Evolutionary conservation across 2,329 filamentous ascomycete genomes (phyloP), one percentile per base, ranked within the genome.

Genomic region (Pseudocercospora pini-densiflorae): DNA sequence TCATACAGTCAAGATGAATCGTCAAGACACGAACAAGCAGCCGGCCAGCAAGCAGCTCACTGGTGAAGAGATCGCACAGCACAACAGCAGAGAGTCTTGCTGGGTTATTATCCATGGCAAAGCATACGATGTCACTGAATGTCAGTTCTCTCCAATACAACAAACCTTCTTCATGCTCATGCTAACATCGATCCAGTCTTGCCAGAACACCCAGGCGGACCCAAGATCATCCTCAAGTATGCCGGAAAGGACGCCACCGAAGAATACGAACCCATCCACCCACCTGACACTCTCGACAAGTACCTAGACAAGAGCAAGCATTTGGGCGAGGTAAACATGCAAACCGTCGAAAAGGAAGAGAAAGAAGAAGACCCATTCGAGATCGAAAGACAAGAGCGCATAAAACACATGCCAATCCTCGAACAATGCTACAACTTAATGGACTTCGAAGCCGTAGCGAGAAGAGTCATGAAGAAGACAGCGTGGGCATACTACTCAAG

Each of bases 401-500:
- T 79, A 61, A 73, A 91, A 93, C 77, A 86, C 67, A 96, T 93
- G 88, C 94, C 94, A 0, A 83, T 89, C 55, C 83, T 97, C 67
- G 90, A 92, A 71, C 91, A 96, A 78, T 97, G 93, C 83, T 97
- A 94, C 81, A 97, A 97, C 78, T 81, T 97, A 67, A 88, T 95
- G 82, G 95, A 99, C 81, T 99, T 99, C 78, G 95, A 99, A 84
- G 89, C 92, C 3, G 94, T 98, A 40, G 95, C 95, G 5, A 89
- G 90, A 74, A 85, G 88, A 45, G 88, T 96, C 64, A 97, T 98
- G 94, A 97, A 97, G 87, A 96, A 92, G 83, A 91, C 90, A 1
- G 94, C 94, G 0, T 99, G 95, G 95, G 95, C 92, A 27, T 99
- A 99, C 82, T 99, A 99, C 80, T 97, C 93, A 0, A 95, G 92